phyloP scores from a whole-genome alignment of 1,284 basidiomycete species.

The Ganoderma leucocontextum region DNA sequence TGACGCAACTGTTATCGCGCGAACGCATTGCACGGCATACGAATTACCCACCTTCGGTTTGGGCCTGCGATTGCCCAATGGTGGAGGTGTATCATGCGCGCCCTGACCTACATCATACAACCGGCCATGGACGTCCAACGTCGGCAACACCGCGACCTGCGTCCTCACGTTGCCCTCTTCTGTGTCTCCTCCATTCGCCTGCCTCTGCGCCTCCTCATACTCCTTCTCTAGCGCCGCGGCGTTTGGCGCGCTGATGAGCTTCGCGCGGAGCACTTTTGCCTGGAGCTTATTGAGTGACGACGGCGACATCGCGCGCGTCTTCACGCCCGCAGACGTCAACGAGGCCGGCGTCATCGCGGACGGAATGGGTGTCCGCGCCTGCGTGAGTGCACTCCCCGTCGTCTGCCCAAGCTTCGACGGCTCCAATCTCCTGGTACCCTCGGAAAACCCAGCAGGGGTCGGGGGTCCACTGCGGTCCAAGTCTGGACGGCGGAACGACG shows the following conservation, averaged over 20 bases:
- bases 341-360: slow-evolving; percentile 84
- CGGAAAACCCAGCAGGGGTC: slow-evolving; percentile 60
- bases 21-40: background rate
- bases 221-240: slow-evolving; percentile 82
- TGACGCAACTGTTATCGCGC: slow-evolving; percentile 37
- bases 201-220: slow-evolving; percentile 76
- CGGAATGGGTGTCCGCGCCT: slow-evolving; percentile 84
- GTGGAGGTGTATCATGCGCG: slow-evolving; percentile 54
- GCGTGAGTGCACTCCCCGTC: slow-evolving; percentile 43
- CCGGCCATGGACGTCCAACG: slow-evolving; percentile 85
- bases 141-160: slow-evolving; percentile 87
- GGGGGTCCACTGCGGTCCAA: slow-evolving; percentile 61
- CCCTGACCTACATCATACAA: slow-evolving; percentile 92
- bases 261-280: slow-evolving; percentile 92
- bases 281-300: slow-evolving; percentile 92
- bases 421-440: slow-evolving; percentile 56
- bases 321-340: slow-evolving; percentile 44
- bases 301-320: slow-evolving; percentile 63
- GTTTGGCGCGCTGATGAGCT: slow-evolving; percentile 80
- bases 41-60: slow-evolving; percentile 72
- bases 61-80: slow-evolving; percentile 78
- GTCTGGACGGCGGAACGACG: slow-evolving; percentile 85
- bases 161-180: slow-evolving; percentile 58
- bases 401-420: slow-evolving; percentile 56
- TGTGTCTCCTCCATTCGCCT: slow-evolving; percentile 54